Evolutionary conservation across 768 basidiomycete genomes (phyloP), one percentile per base, ranked within the genome.

Genomic region (Calocybe cyanea): DNA sequence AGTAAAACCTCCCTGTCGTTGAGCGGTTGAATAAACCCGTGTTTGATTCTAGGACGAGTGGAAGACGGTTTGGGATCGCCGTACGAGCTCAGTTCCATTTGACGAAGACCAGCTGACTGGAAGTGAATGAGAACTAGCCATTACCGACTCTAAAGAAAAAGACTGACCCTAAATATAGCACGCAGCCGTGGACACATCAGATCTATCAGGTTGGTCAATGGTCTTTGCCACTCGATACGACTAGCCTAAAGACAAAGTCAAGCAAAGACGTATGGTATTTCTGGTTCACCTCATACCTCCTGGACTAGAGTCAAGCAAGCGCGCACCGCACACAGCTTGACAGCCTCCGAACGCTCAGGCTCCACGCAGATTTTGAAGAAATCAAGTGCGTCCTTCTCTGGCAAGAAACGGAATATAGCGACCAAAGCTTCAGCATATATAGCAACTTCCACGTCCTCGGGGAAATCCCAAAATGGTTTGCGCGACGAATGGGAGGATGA

Each of bases 271-370:
- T 1, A 15, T 11, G 21, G 49, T 1, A 15, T 11, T 6, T 28
- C 11, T 28, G 25, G 6, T 28, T 11, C 5, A 21, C 7, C 13
- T 54, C 66, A 46, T 56, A 82, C 85, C 70, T 93, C 89, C 42
- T 79, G 72, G 6, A 75, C 68, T 24, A 92, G 59, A 0, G 81
- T 86, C 32, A 87, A 63, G 53, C 77, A 82, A 2, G 91, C 87
- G 50, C 84, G 81, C 43, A 92, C 71, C 2, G 76, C 91, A 47
- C 80, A 79, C 9, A 85, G 78, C 68, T 92, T 92, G 53, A 89
- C 79, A 1, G 85, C 84, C 19, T 91, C 87, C 1, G 87, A 85
- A 23, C 85, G 77, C 54, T 90, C 86, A 7, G 89, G 80, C 45
- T 85, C 81, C 33, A 91, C 59, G 51, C 88, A 87, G 11, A 70